These are phyloP conservation scores for Paxillus ammoniavirescens DNA, from an alignment of 768 basidiomycete genomes.

Conservation along the genomic window DNA sequence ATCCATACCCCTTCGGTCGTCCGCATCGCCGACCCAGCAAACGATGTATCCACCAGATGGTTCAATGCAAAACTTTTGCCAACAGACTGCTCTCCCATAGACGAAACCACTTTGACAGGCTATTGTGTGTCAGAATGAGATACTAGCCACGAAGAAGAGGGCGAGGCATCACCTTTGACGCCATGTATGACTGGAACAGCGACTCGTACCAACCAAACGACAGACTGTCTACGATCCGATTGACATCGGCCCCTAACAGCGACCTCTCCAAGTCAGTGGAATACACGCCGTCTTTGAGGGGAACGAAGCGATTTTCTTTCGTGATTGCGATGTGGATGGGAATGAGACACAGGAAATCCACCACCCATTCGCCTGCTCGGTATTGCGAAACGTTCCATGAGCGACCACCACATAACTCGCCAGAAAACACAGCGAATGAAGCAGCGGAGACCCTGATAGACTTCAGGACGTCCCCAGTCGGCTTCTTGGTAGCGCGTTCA, in stretches of 20 bases:
- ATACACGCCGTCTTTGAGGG: slow-evolving; percentile 50
- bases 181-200: slow-evolving; percentile 56
- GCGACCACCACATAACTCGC: slow-evolving; percentile 8
- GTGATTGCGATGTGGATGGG: slow-evolving; percentile 58
- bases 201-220: slow-evolving; percentile 59
- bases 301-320: slow-evolving; percentile 53
- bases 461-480: slow-evolving; percentile 44
- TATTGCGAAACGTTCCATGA: slow-evolving; percentile 38
- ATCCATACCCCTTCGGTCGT: slow-evolving; percentile 63
- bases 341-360: slow-evolving; percentile 54
- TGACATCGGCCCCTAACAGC: slow-evolving; percentile 52
- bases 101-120: slow-evolving; percentile 59
- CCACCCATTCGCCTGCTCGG: slow-evolving; percentile 57
- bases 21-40: slow-evolving; percentile 57
- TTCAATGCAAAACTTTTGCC: slow-evolving; percentile 54
- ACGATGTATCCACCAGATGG: slow-evolving; percentile 55
- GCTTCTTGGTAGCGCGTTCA: slow-evolving; percentile 51
- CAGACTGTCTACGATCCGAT: slow-evolving; percentile 46
- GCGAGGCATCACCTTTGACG: slow-evolving; percentile 37
- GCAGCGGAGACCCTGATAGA: slow-evolving; percentile 35
- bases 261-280: slow-evolving; percentile 46
- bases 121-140: slow-evolving; percentile 16
- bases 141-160: background rate
- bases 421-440: slow-evolving; percentile 27
- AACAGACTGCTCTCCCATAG: slow-evolving; percentile 62